Conservation (phyloP, 257 asterid genomes). For the Nicotiana otophora region DNA sequence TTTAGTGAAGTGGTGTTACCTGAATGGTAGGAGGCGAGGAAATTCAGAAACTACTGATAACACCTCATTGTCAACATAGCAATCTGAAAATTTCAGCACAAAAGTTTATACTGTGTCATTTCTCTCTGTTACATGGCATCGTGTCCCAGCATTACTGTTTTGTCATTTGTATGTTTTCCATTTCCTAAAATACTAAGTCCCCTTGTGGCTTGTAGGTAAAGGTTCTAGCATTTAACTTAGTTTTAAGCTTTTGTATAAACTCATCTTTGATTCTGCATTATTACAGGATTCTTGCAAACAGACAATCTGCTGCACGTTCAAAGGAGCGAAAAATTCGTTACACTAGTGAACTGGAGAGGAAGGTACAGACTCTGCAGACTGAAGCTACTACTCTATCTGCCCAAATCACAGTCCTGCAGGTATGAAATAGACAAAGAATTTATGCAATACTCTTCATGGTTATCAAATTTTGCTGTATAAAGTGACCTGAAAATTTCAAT, state of each 20-base stretch:
- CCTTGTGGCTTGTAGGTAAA: not conserved
- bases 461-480: not conserved
- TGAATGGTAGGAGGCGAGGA: not conserved
- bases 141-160: not conserved
- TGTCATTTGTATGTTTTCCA: not conserved
- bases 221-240: not conserved
- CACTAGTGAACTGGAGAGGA: slow-evolving; percentile 82
- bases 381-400: slow-evolving; percentile 93
- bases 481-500: not conserved
- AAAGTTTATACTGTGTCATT: not conserved
- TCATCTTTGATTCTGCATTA: not conserved
- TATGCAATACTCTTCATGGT: not conserved
- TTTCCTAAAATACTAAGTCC: not conserved
- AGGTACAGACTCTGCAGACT: slow-evolving; percentile 84
- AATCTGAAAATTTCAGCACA: not conserved
- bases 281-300: slow-evolving; percentile 84
- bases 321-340: slow-evolving; percentile 84
- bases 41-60: not conserved
- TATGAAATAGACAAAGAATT: not conserved
- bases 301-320: slow-evolving; percentile 96
- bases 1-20: not conserved
- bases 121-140: not conserved
- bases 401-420: slow-evolving; percentile 86
- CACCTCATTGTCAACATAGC: not conserved
- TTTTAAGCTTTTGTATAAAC: not conserved